Evolutionary conservation across 345 rosid species (phyloP).

Genomic region (Rhodamnia argentea): DNA sequence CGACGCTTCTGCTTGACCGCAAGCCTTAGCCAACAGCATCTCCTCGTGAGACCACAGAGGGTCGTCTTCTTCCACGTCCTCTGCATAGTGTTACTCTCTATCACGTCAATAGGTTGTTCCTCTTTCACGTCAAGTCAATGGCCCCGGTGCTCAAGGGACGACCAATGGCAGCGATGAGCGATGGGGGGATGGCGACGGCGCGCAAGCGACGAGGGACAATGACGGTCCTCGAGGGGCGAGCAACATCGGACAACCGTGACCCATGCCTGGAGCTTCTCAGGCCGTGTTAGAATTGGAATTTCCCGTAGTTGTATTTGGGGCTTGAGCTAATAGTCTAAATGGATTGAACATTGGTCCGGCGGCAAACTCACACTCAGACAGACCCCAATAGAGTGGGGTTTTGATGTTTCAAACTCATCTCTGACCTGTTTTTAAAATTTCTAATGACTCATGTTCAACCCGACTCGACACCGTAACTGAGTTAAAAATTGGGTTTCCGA

Average conservation of each 20-base stretch:
- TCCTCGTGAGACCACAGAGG: neutral
- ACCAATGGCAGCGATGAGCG: neutral
- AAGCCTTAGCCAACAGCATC: neutral
- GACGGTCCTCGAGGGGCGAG: neutral
- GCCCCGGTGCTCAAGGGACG: neutral
- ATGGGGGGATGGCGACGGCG: neutral
- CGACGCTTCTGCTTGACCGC: neutral
- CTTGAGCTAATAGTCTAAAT: neutral
- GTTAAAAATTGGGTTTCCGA: neutral
- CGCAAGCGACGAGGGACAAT: neutral
- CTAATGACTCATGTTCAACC: neutral
- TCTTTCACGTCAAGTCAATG: neutral
- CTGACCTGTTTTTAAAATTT: neutral
- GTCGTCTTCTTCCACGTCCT: neutral
- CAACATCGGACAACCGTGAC: neutral
- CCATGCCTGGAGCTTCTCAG: neutral
- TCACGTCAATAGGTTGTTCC: neutral
- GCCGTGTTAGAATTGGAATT: neutral
- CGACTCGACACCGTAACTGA: neutral
- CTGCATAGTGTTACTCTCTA: neutral
- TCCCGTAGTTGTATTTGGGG: fast-evolving
- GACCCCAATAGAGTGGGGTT: neutral
- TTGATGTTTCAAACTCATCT: neutral
- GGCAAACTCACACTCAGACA: neutral
- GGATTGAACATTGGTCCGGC: neutral